phyloP scores from a whole-genome alignment of 2,329 filamentous ascomycete species.

The Fusarium paranaense region DNA sequence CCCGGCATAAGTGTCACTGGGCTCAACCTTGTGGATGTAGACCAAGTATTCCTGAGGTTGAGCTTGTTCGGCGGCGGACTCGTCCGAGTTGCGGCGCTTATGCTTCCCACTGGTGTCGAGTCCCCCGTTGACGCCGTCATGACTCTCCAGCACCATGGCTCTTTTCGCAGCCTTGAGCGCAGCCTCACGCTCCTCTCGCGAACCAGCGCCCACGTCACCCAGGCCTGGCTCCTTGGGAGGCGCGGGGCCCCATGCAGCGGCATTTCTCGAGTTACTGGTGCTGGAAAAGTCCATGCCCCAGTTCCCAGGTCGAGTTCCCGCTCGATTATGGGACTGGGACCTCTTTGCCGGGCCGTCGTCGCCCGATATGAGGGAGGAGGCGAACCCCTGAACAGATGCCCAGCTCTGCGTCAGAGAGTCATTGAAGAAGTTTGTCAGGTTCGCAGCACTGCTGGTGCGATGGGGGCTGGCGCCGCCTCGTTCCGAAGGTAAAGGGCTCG shows the following conservation, averaged over 20 bases:
- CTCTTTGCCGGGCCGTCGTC: conserved; percentile 37
- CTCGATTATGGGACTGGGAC: conserved; percentile 40
- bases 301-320: conserved; percentile 34
- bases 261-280: conserved; percentile 28
- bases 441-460: conserved; percentile 51
- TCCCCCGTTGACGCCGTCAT: conserved; percentile 69
- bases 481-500: conserved; percentile 62
- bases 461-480: conserved; percentile 47
- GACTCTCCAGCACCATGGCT: conserved; percentile 70
- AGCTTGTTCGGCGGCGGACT: conserved; percentile 62
- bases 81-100: conserved; percentile 78
- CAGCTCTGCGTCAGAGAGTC: conserved; percentile 66
- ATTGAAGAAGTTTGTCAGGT: conserved; percentile 57
- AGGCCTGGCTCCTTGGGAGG: conserved; percentile 53
- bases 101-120: conserved; percentile 66
- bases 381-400: conserved; percentile 67
- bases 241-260: conserved; percentile 62
- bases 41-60: conserved; percentile 82
- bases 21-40: conserved; percentile 88
- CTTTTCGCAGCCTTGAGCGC: conserved; percentile 67
- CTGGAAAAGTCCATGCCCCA: conserved; percentile 33
- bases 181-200: conserved; percentile 64
- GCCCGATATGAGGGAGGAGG: conserved; percentile 56
- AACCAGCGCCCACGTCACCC: conserved; percentile 66
- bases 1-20: conserved; percentile 88